These are phyloP conservation scores for Lachancea quebecensis DNA, from an alignment of 805 yeast species.

Conservation along the genomic window DNA sequence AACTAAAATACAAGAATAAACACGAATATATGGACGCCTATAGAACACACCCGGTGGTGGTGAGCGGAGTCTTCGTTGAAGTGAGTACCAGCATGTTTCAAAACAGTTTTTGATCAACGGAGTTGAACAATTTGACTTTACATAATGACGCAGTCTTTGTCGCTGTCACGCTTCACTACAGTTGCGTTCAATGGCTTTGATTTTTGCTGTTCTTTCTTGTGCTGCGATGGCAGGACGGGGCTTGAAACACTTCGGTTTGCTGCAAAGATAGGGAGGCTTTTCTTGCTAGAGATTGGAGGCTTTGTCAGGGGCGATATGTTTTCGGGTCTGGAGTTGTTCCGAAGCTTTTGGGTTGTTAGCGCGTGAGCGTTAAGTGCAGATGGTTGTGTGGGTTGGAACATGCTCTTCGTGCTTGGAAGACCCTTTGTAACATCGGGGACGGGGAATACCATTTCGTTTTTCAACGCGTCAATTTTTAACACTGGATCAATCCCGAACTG, in stretches of 20 bases:
- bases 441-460: constrained; percentile 18
- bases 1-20: background rate
- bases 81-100: no score
- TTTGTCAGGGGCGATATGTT: background rate
- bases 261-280: background rate
- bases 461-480: constrained; percentile 22
- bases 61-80: no score
- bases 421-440: constrained; percentile 14
- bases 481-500: constrained; percentile 42
- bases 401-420: constrained; percentile 4
- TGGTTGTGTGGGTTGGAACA: background rate
- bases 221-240: background rate
- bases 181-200: background rate
- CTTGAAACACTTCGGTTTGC: no score
- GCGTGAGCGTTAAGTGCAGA: background rate
- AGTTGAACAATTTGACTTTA: constrained; percentile 1
- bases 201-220: background rate
- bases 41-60: no score
- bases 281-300: background rate
- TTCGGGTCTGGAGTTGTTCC: background rate
- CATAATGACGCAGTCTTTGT: constrained; percentile 18
- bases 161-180: background rate
- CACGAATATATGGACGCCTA: no score
- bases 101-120: no score
- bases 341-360: background rate